Evolutionary conservation across 306 rosid species (phyloP).

Genomic region (Delonix regia): DNA sequence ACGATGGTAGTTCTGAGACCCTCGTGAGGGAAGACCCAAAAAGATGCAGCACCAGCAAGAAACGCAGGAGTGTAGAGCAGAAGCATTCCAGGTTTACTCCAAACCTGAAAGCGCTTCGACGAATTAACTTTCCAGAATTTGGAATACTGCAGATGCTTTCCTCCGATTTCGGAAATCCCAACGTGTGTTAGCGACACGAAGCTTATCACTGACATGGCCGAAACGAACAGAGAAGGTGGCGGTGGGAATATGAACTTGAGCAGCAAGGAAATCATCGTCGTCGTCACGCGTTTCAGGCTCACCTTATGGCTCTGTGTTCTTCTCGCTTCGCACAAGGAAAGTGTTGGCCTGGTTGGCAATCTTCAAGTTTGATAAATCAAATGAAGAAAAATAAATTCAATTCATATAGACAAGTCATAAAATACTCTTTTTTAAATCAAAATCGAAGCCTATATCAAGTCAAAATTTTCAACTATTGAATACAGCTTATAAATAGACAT

Average conservation of each 20-base stretch:
- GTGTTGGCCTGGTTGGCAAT: no score
- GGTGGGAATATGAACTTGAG: slow-evolving; percentile 49
- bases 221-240: slow-evolving; percentile 54
- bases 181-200: slow-evolving; percentile 15
- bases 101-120: slow-evolving; percentile 34
- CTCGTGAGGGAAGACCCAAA: slow-evolving; percentile 42
- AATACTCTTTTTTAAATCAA: no score
- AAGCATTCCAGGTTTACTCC: slow-evolving; percentile 67
- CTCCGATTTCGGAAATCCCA: slow-evolving; percentile 58
- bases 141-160: slow-evolving; percentile 70
- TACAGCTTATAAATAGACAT: no score
- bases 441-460: no score
- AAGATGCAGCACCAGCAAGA: slow-evolving; percentile 52
- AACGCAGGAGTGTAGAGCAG: slow-evolving; percentile 66
- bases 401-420: no score
- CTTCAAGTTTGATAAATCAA: no score
- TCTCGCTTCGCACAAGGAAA: no score
- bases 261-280: slow-evolving; percentile 36
- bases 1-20: slow-evolving; percentile 49
- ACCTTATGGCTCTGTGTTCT: no score
- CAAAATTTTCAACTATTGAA: no score
- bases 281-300: slow-evolving; percentile 19
- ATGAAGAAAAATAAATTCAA: no score
- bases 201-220: slow-evolving; percentile 52
- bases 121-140: slow-evolving; percentile 50